These are phyloP conservation scores for Termitomyces sp. DNA, from an alignment of 768 basidiomycete genomes.

Conservation along the genomic window DNA sequence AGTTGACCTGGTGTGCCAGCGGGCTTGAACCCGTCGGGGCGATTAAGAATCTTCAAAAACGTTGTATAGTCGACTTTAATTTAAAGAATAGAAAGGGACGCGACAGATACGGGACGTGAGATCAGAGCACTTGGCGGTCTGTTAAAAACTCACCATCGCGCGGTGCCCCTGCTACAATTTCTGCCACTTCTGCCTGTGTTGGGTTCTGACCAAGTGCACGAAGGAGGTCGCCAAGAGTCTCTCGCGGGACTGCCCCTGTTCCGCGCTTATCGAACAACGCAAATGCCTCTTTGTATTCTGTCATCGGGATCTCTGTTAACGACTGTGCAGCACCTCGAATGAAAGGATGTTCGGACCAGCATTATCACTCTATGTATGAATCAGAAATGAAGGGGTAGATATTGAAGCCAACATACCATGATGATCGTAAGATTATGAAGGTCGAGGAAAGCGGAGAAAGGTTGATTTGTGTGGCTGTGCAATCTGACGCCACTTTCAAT, in stretches of 20 bases:
- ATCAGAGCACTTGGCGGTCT: neutral
- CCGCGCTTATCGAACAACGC: constrained; percentile 98
- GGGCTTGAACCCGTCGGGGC: constrained; percentile 96
- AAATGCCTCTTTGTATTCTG: constrained; percentile 96
- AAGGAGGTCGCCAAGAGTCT: constrained; percentile 88
- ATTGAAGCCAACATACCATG: constrained; percentile 23
- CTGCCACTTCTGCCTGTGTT: constrained; percentile 95
- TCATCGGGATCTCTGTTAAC: neutral
- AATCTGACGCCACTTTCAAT: neutral
- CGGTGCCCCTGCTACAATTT: constrained; percentile 70
- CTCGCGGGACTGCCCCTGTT: constrained; percentile 82
- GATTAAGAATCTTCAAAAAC: constrained; percentile 87
- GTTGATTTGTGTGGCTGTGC: constrained; percentile 14
- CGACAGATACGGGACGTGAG: too few relatives aligned
- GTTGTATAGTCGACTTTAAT: constrained; percentile 87
- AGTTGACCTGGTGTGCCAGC: constrained; percentile 35
- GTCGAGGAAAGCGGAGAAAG: constrained; percentile 4
- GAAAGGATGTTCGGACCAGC: constrained; percentile 24
- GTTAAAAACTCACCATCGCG: constrained; percentile 55
- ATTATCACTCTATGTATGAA: constrained; percentile 31
- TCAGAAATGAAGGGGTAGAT: neutral
- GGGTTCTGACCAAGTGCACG: constrained; percentile 97
- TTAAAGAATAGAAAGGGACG: neutral
- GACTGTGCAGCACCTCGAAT: neutral
- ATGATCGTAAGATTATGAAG: constrained; percentile 15